These are phyloP conservation scores for Septoria linicola DNA, from an alignment of 2,329 filamentous ascomycete species.

Conservation along the genomic window DNA sequence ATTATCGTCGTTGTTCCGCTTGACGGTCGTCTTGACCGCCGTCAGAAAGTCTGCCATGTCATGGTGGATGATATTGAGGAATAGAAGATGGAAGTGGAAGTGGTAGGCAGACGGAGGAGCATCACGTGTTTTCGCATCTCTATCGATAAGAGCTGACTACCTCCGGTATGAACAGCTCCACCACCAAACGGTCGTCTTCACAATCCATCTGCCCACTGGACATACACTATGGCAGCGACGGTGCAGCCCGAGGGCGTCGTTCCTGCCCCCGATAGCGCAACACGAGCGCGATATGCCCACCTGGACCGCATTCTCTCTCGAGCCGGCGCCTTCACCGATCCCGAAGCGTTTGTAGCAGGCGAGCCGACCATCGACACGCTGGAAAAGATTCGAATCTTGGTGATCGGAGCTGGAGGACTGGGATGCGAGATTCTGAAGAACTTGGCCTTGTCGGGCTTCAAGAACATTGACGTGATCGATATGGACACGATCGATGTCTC, in stretches of 20 bases:
- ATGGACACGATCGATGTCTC: conserved; percentile 99
- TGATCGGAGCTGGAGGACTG: conserved; percentile 84
- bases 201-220: not conserved
- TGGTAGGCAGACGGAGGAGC: not conserved
- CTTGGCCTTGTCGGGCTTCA: conserved; percentile 90
- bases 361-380: conserved; percentile 56
- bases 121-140: conserved; percentile 9
- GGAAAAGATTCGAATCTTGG: conserved; percentile 61
- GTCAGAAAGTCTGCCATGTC: conserved; percentile 52
- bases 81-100: not conserved
- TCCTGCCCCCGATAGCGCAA: conserved; percentile 39
- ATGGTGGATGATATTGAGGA: conserved; percentile 20
- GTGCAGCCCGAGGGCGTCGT: conserved; percentile 23
- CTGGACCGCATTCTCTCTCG: conserved; percentile 77
- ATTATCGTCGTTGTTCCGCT: not conserved
- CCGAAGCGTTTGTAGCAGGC: conserved; percentile 46
- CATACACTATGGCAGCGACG: conserved; percentile 25
- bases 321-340: conserved; percentile 77
- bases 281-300: conserved; percentile 60
- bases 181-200: not conserved
- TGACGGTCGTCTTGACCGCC: conserved; percentile 46
- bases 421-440: conserved; percentile 98
- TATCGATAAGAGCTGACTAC: conserved; percentile 12
- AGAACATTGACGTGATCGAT: conserved; percentile 96
- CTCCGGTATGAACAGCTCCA: conserved; percentile 3